phyloP scores from a whole-genome alignment of 257 asterid genomes.

The Orobanche coerulescens region DNA sequence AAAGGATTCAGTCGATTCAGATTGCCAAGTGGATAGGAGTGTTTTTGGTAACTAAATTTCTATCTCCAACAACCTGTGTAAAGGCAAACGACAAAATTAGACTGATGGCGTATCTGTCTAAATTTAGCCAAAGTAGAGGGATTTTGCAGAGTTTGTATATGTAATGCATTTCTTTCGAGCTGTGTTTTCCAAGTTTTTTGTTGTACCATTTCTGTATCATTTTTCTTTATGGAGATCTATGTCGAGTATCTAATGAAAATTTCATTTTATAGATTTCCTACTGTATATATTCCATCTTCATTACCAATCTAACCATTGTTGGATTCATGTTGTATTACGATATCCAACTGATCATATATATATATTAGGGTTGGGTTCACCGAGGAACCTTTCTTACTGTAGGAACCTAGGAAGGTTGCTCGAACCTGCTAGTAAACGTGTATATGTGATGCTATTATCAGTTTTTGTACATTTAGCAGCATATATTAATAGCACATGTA shows the following conservation, averaged over 20 bases:
- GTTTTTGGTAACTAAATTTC: slow-evolving; percentile 16
- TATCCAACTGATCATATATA: too few species aligned
- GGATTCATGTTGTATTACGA: not conserved
- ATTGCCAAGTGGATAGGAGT: not conserved
- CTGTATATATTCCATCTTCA: not conserved
- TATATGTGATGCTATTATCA: too few species aligned
- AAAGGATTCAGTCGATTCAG: slow-evolving; percentile 15
- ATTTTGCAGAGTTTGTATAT: slow-evolving; percentile 23
- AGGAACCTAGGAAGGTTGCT: too few species aligned
- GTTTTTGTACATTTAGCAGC: not conserved
- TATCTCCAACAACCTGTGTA: slow-evolving; percentile 20
- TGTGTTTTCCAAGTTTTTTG: slow-evolving; percentile 13
- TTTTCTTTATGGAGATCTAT: slow-evolving; percentile 6
- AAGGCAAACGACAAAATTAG: slow-evolving; percentile 3
- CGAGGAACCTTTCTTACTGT: too few species aligned
- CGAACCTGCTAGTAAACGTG: too few species aligned
- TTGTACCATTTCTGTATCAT: slow-evolving; percentile 14
- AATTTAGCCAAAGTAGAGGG: slow-evolving; percentile 22
- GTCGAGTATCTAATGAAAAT: slow-evolving; percentile 8
- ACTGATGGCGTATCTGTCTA: slow-evolving; percentile 28
- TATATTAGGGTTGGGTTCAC: too few species aligned
- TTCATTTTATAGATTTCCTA: slow-evolving; percentile 1
- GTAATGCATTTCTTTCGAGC: slow-evolving; percentile 25
- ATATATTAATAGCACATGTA: too few species aligned
- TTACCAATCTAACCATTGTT: not conserved